Evolutionary conservation across 768 basidiomycete species (phyloP), one percentile per base, ranked within the genome.

Genomic region (Suillus lakei): DNA sequence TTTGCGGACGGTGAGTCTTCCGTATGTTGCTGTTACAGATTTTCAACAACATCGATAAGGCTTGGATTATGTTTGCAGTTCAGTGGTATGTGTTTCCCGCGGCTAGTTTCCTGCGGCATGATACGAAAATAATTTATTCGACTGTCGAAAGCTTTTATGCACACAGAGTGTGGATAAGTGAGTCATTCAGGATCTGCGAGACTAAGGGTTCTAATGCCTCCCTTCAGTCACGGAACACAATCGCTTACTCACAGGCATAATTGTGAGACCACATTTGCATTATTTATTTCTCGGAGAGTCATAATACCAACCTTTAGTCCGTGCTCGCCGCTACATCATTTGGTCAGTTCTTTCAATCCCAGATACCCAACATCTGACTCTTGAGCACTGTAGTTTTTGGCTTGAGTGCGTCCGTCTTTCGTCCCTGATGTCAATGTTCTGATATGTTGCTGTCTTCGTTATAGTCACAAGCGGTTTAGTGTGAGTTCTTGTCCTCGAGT

Each of bases 81-180:
- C 69, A 74, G 43, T 43, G 68, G 73, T 74, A 63, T 26, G 36
- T 58, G 23, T 38, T 39, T 58, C 34, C 15, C 16, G 32, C 32
- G 7, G 36, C 2, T 16, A 21, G 28, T 21, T 36, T 43, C 3
- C 10, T 43, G 53, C 53, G 32, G 12, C 23, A 32, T 51, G 38
- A 39, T n/a, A 38, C 2, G 4, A 3, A 53, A 39, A 10, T 21
- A 39, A 10, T 21, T 65, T 1, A 21, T 32, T 12, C 12, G 30
- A 21, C 18, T 54, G 18, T 32, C 30, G 12, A 51, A 50, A 74
- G 73, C 60, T 73, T 73, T 39, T 74, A 74, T 30, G 63, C 64
- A 28, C 73, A 73, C 30, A 71, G 71, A 43, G 69, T 74, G 23
- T 74, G 71, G 71, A 72, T 73, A 67, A 73, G 72, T 73, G 51